Evolutionary conservation across 1,139 yeast species (phyloP), one percentile per base, ranked within the genome.

Genomic region (Suzukiozyma palmioleophila): DNA sequence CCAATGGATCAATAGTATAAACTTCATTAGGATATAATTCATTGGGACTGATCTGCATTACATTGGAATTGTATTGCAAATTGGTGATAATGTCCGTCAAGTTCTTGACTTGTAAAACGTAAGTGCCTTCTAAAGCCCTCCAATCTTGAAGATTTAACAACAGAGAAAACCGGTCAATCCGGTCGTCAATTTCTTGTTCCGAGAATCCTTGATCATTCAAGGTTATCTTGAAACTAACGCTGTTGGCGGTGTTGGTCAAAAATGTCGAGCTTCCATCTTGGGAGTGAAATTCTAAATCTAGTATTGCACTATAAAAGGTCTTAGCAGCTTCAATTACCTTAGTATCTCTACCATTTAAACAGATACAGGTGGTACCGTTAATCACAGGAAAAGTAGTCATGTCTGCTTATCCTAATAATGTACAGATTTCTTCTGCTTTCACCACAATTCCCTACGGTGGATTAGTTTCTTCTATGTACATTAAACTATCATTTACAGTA

Each of bases 1-100:
- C 89, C 48, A 81, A 61, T 2, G 90, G 89, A 53, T 84, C 90
- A 29, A 81, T 52, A 13, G 78, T 74, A 58, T 80, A 84, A 14
- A 81, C 69, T 54, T 84, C 89, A 54, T 75, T 73, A 3, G 92
- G 90, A 43, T 71, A 75, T 46, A 80, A 62, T 39, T 78, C 82
- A 45, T 79, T 79, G n/a, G 92, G 92, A 40, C 62, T 58, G 26
- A 69, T 55, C 46, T 71, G 76, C 12, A 64, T 44, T 1, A 64
- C 58, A 37, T 51, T 49, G 1, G 58, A 51, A 29, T 52, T 51
- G 3, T 45, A 45, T 27, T 59, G 53, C 36, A 76, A 62, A 3
- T 51, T 51, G 32, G 47, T 49, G 39, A 75, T 63, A 41, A 76
- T 50, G 9, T 52, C 52, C 42, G 62, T 60, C 37, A 77, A 52